Evolutionary conservation across 768 basidiomycete species (phyloP).

Genomic region (Psilocybe azurescens): DNA sequence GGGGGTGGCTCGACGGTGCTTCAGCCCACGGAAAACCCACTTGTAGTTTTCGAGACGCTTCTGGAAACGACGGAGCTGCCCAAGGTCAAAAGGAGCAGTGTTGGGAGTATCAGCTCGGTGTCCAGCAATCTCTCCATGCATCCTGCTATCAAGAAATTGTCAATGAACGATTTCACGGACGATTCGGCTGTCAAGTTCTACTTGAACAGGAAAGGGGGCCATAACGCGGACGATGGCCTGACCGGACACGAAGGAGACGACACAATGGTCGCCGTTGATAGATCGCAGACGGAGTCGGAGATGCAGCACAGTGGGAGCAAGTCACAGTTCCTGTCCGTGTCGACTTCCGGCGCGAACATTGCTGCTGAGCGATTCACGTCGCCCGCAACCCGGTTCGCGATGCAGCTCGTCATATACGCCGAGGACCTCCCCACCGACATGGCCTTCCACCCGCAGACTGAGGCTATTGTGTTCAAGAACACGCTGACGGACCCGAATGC

Average conservation of each 20-base stretch:
- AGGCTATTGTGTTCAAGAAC: slow-evolving; percentile 90
- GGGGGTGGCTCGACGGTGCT: slow-evolving; percentile 83
- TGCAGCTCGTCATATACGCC: slow-evolving; percentile 88
- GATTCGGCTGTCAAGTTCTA: slow-evolving; percentile 98
- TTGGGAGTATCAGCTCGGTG: slow-evolving; percentile 94
- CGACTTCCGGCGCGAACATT: slow-evolving; percentile 47
- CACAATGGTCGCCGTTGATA: slow-evolving; percentile 41
- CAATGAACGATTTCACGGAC: slow-evolving; percentile 98
- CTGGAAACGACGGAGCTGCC: slow-evolving; percentile 82
- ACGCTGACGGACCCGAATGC: slow-evolving; percentile 62
- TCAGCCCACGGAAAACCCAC: slow-evolving; percentile 75
- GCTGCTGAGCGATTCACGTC: slow-evolving; percentile 79
- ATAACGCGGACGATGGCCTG: slow-evolving; percentile 43
- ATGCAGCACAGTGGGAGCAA: slow-evolving; percentile 27
- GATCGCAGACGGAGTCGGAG: slow-evolving; percentile 34
- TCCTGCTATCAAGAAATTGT: slow-evolving; percentile 91
- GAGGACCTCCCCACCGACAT: slow-evolving; percentile 94
- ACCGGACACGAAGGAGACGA: slow-evolving; percentile 48
- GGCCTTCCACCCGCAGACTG: slow-evolving; percentile 91
- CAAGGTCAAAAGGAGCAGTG: slow-evolving; percentile 90
- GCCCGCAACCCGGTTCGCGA: slow-evolving; percentile 82
- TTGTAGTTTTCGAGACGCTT: slow-evolving; percentile 88
- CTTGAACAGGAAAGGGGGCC: slow-evolving; percentile 67
- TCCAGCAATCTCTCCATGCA: slow-evolving; percentile 92
- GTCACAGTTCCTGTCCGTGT: slow-evolving; percentile 49